Base-by-base conservation (phyloP, 75 land plant genomes). In the Cryptomeria japonica region DNA sequence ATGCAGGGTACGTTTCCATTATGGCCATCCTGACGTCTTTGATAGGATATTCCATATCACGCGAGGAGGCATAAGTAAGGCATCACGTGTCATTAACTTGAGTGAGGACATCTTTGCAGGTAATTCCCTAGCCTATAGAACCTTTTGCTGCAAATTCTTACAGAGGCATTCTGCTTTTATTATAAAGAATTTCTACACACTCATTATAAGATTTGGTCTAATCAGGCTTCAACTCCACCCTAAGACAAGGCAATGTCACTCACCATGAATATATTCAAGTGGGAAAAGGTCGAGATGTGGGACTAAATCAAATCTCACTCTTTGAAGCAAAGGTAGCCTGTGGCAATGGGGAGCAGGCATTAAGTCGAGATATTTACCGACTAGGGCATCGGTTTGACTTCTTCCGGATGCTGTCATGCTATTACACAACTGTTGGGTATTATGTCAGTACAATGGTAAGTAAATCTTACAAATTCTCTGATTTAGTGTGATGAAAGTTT, bases 221-320 rank as follows among this genome's bases (percentile, higher is more conserved):
- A 36, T 18, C 87, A 98, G 99, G 99, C 75, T 97, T 98, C 79
- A 98, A 98, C 87, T 98, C 99, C 16, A 97, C 97, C 47, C 86
- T 98, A 51, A 91, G 99, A 75, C 95, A 93, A 56, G 99, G 99
- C 77, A 95, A 93, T 90, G 91, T 98, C 28, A 98, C 99, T 53
- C 99, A 98, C 88, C 99, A 98, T 86, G 99, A 98, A 86, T 98
- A 98, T 47, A 98, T 98, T 56, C 99, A 97, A 93, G 99, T 98
- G 64, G 99, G 99, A 55, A 98, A 98, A 84, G 99, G 99, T 16
- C 92, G 99, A 85, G 99, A 98, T 91, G 99, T 98, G 31, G 99
- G 99, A 3, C 93, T 98, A 41, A 97, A 98, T 89, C 99, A 98
- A 82, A 98, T 98, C 11, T 95, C 99, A 25, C 89, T 95, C 41